Evolutionary conservation across 345 rosid species (phyloP), one percentile per base, ranked within the genome.

Genomic region (Murraya koenigii): DNA sequence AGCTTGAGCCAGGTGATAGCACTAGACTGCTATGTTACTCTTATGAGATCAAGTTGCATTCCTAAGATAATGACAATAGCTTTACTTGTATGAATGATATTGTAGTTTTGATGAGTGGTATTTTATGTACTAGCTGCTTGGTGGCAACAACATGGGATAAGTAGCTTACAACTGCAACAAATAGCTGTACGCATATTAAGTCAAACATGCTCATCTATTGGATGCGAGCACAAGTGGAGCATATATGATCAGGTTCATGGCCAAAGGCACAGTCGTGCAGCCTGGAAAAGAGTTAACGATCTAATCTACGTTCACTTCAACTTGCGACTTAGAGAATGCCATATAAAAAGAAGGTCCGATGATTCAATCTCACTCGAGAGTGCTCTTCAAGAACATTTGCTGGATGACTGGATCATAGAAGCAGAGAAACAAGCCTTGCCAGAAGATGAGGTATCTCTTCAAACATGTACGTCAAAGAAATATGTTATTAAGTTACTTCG

Each of bases 1-100:
- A 81, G 76, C 86, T 87, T 33, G 86, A 81, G 78, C 88, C 90
- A 83, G 88, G 90, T 87, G 71, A 78, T 75, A 61, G 13, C 63
- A 69, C 58, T 70, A 7, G 74, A 55, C 39, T 59, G 67, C 41
- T 66, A 5, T 41, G 52, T 66, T 52, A 39, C 49, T 56, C 35
- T 11, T 47, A 30, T 20, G 58, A 54, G 58, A 72, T 49, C 8
- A 11, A 49, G 22, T 22, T n/a, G 35, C 28, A 64, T 64, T 44
- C 17, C 32, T 15, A 7, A 7, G 23, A 75, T 41, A 33, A 47
- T 62, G 30, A 22, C 17, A 23, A 23, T 75, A 7, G n/a, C 10
- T 0, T 52, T 63, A 28, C 66, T 55, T 8, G 26, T 47, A 23
- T 56, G 22, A 58, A 26, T 77, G 66, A 44, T 35, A 62, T 28